Conservation (phyloP, 495 filamentous ascomycete species). For the Hyaloscypha finlandica region DNA sequence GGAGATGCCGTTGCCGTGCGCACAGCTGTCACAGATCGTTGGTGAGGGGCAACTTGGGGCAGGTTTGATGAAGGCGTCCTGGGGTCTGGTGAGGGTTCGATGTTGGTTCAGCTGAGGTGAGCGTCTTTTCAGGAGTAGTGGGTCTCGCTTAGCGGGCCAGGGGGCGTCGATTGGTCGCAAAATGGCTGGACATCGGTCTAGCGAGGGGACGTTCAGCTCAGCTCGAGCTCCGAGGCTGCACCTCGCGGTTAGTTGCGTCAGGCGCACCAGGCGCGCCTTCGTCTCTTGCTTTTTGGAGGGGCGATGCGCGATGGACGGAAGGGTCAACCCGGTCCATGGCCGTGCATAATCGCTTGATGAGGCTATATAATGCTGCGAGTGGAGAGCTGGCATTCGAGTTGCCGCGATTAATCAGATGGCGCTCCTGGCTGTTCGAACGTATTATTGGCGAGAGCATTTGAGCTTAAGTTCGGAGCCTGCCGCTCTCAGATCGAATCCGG, state of each 20-base stretch:
- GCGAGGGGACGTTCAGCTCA: constrained; percentile 1
- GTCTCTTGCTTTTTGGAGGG: not conserved
- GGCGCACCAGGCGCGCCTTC: constrained; percentile 10
- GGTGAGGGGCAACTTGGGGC: too few species aligned
- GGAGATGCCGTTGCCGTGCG: too few species aligned
- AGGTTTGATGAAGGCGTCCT: too few species aligned
- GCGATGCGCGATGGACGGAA: not conserved
- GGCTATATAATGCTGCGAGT: constrained; percentile 4
- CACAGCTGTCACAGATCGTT: too few species aligned
- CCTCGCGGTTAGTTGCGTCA: constrained; percentile 17
- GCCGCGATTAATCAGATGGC: not conserved
- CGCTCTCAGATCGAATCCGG: not conserved
- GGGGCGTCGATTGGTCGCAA: not conserved
- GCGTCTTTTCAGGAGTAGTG: not conserved
- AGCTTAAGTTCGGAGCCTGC: not conserved
- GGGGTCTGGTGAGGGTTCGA: too few species aligned
- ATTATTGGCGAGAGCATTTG: not conserved
- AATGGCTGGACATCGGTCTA: not conserved
- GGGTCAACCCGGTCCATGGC: not conserved
- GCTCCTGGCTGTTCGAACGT: not conserved
- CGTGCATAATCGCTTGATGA: constrained; percentile 11
- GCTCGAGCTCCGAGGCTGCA: constrained; percentile 2
- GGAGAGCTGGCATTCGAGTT: not conserved
- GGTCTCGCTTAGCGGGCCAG: not conserved
- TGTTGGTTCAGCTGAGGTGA: constrained; percentile 13